Percentiles rank a stretch among this genome's conserved stretches.
Evolutionary conservation across 2,329 filamentous ascomycete genomes (phyloP).

Genomic region (Epichloe typhina): DNA sequence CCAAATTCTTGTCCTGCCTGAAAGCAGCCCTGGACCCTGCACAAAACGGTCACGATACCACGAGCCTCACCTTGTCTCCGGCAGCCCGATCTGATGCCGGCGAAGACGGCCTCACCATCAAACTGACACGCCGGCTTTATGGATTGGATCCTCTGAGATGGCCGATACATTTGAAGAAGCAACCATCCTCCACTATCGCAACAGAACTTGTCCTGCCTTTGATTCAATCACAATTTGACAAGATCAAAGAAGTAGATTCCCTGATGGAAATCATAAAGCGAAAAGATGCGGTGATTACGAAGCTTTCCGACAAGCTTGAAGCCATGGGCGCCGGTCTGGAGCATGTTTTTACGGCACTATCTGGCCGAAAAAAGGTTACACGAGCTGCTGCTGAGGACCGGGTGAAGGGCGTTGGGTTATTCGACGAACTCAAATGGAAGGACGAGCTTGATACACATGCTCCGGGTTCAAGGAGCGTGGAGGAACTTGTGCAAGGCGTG

Average conservation of each 20-base stretch:
- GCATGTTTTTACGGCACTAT: slow-evolving; percentile 37
- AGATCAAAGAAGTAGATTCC: slow-evolving; percentile 26
- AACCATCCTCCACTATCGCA: slow-evolving; percentile 27
- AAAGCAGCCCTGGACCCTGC: slow-evolving; percentile 35
- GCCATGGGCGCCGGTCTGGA: slow-evolving; percentile 37
- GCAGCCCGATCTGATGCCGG: slow-evolving; percentile 19
- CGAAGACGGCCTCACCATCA: slow-evolving; percentile 33
- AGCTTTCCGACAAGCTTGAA: slow-evolving; percentile 41
- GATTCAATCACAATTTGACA: slow-evolving; percentile 31
- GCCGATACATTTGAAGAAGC: slow-evolving; percentile 44
- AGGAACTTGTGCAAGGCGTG: slow-evolving; percentile 26
- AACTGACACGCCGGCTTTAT: slow-evolving; percentile 48
- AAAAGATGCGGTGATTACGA: slow-evolving; percentile 38
- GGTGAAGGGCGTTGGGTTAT: slow-evolving; percentile 38
- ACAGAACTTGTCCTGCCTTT: slow-evolving; percentile 39
- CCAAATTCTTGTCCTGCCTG: slow-evolving; percentile 53
- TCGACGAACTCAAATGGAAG: slow-evolving; percentile 28
- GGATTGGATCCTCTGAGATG: slow-evolving; percentile 51
- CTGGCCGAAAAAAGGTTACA: slow-evolving; percentile 33
- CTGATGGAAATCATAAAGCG: slow-evolving; percentile 30
- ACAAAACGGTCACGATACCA: slow-evolving; percentile 28
- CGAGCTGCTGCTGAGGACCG: slow-evolving; percentile 32
- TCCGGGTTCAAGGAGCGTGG: slow-evolving; percentile 17
- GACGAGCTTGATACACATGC: slow-evolving; percentile 12
- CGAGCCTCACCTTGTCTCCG: slow-evolving; percentile 29